Conservation (phyloP, 441 rosid species). For the Gossypium davidsonii region DNA sequence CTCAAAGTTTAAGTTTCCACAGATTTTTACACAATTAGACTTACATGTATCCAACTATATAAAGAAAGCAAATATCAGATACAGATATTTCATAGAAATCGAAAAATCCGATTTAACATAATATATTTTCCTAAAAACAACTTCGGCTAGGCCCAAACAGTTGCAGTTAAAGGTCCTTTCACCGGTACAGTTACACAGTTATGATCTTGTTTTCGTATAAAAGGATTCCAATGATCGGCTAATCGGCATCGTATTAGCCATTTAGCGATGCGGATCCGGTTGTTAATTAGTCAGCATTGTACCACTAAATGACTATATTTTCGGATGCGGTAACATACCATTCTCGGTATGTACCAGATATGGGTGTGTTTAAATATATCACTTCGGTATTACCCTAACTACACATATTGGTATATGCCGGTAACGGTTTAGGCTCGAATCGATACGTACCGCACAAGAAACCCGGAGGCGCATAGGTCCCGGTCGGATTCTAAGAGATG, state of each 20-base stretch:
- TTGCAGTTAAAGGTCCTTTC: not conserved
- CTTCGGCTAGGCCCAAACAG: not conserved
- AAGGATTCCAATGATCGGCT: not conserved
- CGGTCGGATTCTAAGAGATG: conserved; percentile 40
- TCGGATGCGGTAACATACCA: not conserved
- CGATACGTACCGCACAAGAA: conserved; percentile 38
- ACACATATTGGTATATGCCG: not conserved
- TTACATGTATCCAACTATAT: not conserved
- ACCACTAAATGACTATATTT: not conserved
- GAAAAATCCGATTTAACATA: too few relatives aligned
- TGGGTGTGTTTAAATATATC: not conserved
- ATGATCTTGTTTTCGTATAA: not conserved
- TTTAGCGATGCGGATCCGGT: not conserved
- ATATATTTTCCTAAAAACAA: not conserved
- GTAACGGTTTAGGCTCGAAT: not conserved
- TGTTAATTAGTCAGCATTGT: not conserved
- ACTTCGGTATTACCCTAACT: not conserved
- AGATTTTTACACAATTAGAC: not conserved
- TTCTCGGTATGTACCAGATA: not conserved
- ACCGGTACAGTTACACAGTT: not conserved
- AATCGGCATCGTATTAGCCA: not conserved
- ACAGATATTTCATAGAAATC: not conserved
- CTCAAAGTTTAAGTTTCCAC: not conserved
- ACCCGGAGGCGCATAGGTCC: conserved; percentile 31
- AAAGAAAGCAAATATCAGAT: not conserved